A percentile compares a stretch with the other conserved stretches of the same genome.
Evolutionary conservation across 2,329 filamentous ascomycete species (phyloP).

Genomic region (Fragosphaeria purpurea): DNA sequence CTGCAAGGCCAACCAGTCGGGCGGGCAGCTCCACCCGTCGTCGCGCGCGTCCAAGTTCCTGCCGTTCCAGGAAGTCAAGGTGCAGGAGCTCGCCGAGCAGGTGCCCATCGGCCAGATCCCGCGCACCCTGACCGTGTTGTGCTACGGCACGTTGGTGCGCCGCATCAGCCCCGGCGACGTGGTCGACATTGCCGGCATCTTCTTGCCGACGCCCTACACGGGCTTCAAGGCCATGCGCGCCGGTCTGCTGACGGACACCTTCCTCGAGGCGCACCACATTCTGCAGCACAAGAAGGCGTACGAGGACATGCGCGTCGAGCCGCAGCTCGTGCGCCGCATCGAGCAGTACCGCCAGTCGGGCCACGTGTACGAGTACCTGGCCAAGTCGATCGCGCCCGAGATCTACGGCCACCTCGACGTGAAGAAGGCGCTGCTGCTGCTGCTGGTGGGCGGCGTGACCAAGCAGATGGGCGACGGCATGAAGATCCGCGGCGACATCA

Average conservation of each 20-base stretch:
- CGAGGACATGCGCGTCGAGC: slow-evolving; percentile 79
- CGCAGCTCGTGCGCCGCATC: slow-evolving; percentile 70
- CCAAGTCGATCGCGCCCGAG: slow-evolving; percentile 92
- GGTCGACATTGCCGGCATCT: slow-evolving; percentile 88
- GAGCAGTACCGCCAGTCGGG: slow-evolving; percentile 76
- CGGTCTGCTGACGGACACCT: slow-evolving; percentile 93
- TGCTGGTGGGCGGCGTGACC: slow-evolving; percentile 89
- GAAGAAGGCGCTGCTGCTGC: slow-evolving; percentile 91
- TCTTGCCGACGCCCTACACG: slow-evolving; percentile 96
- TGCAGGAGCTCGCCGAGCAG: slow-evolving; percentile 98
- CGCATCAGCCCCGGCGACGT: slow-evolving; percentile 90
- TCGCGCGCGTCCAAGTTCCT: slow-evolving; percentile 95
- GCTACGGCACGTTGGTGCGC: slow-evolving; percentile 75
- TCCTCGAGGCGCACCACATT: slow-evolving; percentile 87
- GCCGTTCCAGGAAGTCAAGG: slow-evolving; percentile 96
- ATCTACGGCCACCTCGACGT: slow-evolving; percentile 96
- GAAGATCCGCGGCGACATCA: slow-evolving; percentile 98
- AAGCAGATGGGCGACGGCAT: slow-evolving; percentile 98
- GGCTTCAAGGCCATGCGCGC: slow-evolving; percentile 96
- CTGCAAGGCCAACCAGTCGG: slow-evolving; percentile 81
- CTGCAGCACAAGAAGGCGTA: slow-evolving; percentile 98
- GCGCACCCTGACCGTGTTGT: slow-evolving; percentile 78
- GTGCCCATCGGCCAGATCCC: slow-evolving; percentile 97
- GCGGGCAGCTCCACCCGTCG: slow-evolving; percentile 86
- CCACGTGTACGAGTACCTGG: slow-evolving; percentile 90